These are phyloP conservation scores for Amauroascus niger DNA, from an alignment of 2,329 filamentous ascomycete genomes.

Conservation along the genomic window DNA sequence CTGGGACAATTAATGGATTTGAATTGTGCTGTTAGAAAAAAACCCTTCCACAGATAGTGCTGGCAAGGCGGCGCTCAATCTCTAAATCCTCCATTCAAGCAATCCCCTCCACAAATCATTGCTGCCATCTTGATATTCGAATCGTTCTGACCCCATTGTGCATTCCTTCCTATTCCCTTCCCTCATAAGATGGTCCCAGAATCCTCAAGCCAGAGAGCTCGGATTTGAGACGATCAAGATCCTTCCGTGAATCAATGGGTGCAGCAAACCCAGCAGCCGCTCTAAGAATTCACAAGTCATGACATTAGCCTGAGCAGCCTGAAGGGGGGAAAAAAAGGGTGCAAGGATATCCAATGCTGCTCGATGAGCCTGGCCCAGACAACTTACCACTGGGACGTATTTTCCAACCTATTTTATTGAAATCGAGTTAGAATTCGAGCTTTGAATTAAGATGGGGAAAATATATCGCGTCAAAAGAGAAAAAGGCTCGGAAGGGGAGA, in stretches of 20 bases:
- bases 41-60: no score
- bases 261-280: constrained; percentile 8
- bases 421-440: neutral
- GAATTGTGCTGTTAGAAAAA: no score
- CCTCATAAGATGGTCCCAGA: no score
- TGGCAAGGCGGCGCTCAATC: no score
- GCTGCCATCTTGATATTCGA: no score
- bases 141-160: no score
- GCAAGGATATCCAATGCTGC: neutral
- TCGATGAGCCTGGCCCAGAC: neutral
- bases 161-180: no score
- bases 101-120: no score
- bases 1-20: no score
- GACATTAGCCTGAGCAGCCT: neutral
- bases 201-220: no score
- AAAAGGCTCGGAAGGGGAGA: neutral
- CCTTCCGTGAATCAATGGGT: neutral
- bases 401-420: neutral
- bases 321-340: neutral
- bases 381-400: neutral
- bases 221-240: no score
- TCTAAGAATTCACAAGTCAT: neutral
- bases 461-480: neutral
- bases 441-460: neutral
- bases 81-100: no score